phyloP scores from a whole-genome alignment of 352 stramenopile species.

The Phytophthora multivora region DNA sequence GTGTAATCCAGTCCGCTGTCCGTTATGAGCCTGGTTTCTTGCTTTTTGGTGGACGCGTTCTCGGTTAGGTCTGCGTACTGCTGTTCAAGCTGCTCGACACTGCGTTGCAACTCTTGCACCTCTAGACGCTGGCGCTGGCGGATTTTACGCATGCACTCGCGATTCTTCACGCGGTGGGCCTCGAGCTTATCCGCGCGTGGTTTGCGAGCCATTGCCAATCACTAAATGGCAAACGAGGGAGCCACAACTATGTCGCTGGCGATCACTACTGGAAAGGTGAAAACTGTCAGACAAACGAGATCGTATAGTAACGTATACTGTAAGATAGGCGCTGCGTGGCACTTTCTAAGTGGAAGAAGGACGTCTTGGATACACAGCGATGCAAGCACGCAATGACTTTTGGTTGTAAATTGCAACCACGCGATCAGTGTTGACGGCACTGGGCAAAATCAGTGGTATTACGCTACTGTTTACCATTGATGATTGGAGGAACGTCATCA shows the following conservation, averaged over 20 bases:
- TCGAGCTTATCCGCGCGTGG: not conserved
- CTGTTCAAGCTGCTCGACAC: slow-evolving; percentile 31
- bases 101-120: slow-evolving; percentile 31
- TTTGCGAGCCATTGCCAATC: not conserved
- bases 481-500: not conserved
- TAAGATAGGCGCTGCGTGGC: not conserved
- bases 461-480: not conserved
- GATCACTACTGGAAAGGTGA: too few species aligned
- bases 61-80: slow-evolving; percentile 33
- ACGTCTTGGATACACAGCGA: not conserved
- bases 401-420: not conserved
- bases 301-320: not conserved
- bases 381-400: not conserved
- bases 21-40: not conserved
- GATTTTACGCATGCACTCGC: slow-evolving; percentile 41
- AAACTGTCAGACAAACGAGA: not conserved
- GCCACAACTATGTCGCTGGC: too few species aligned
- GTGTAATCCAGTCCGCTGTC: not conserved
- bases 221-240: too few species aligned
- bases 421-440: not conserved
- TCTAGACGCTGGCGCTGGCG: slow-evolving; percentile 36
- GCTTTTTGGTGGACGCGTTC: not conserved
- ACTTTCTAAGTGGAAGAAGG: not conserved
- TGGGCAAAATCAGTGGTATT: too few species aligned
- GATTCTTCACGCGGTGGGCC: slow-evolving; percentile 25